Evolutionary conservation across 1,139 yeast genomes (phyloP), one percentile per base, ranked within the genome.

Genomic region (Wickerhamiella pararugosa): DNA sequence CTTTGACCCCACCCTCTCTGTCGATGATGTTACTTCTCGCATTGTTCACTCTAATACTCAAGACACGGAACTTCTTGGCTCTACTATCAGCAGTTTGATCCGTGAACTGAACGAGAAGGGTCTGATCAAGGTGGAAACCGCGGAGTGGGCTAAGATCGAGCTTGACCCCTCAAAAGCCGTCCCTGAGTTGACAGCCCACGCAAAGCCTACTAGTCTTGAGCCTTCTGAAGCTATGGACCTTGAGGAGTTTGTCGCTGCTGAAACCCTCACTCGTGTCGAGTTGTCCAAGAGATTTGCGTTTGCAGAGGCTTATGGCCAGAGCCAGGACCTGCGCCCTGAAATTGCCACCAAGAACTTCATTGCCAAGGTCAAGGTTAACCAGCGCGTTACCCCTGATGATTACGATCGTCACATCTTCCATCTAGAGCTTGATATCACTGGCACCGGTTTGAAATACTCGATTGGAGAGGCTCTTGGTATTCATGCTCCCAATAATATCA

Each of bases 401-500:
- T 90, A 90, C 61, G 83, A 83, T 47, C 82, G 98, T 67, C 82
- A 90, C 63, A 87, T 90, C 57, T 90, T 90, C 86, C 95, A 90
- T 60, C 80, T 90, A 54, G 97, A 90, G 64, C 83, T 90, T 53
- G 98, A 90, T 60, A 73, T 78, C 54, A 65, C 87, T 40, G 94
- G 94, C 42, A 86, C 97, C 35, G 96, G 93, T 28, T 70, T 90
- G 59, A 83, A 75, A 42, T 90, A 90, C 59, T 92, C 78, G 49
- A 82, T 90, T 58, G 98, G 98, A 60, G 98, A 90, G 67, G 95
- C 97, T 6, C 73, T 90, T 49, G 98, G 97, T 57, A 75, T 90
- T 47, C 97, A 90, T 56, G 96, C 94, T 38, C 79, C 92, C 57
- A 90, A 90, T 66, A 72, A 75, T 51, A 60, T 69, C 32, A 71